These are phyloP conservation scores for Paecilomyces fulvus DNA, from an alignment of 2,329 filamentous ascomycete genomes.

Conservation along the genomic window DNA sequence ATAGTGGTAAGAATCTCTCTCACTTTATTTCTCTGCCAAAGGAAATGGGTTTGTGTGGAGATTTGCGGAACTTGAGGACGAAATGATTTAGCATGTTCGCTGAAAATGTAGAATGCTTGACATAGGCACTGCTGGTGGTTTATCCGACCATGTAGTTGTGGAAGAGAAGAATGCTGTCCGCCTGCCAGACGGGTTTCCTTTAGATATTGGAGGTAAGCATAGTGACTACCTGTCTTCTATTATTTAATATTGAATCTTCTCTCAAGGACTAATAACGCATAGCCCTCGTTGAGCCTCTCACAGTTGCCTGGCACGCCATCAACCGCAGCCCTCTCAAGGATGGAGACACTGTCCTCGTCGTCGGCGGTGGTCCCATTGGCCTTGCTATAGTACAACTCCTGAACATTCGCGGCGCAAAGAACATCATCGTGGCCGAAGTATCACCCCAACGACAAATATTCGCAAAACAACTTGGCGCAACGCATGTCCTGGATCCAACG, in stretches of 20 bases:
- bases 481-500: slow-evolving; percentile 44
- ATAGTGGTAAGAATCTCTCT: slow-evolving; percentile 26
- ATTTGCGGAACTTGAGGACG: no score
- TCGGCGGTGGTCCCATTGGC: slow-evolving; percentile 56
- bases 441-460: slow-evolving; percentile 44
- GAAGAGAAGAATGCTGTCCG: slow-evolving; percentile 12
- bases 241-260: no score
- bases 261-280: not conserved
- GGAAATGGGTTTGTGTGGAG: not conserved
- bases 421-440: slow-evolving; percentile 52
- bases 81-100: no score
- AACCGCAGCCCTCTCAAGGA: slow-evolving; percentile 37
- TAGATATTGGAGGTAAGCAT: slow-evolving; percentile 1
- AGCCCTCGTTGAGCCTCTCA: slow-evolving; percentile 55
- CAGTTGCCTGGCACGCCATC: slow-evolving; percentile 57
- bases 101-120: slow-evolving; percentile 41
- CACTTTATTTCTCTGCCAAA: not conserved
- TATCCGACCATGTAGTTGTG: slow-evolving; percentile 21
- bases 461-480: slow-evolving; percentile 47
- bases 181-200: slow-evolving; percentile 14
- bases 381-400: slow-evolving; percentile 52
- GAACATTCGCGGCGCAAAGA: slow-evolving; percentile 42
- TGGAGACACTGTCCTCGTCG: slow-evolving; percentile 44
- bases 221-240: not conserved
- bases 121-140: slow-evolving; percentile 20